Conservation (phyloP, 2,329 filamentous ascomycete species). For the Fonsecaea erecta region DNA sequence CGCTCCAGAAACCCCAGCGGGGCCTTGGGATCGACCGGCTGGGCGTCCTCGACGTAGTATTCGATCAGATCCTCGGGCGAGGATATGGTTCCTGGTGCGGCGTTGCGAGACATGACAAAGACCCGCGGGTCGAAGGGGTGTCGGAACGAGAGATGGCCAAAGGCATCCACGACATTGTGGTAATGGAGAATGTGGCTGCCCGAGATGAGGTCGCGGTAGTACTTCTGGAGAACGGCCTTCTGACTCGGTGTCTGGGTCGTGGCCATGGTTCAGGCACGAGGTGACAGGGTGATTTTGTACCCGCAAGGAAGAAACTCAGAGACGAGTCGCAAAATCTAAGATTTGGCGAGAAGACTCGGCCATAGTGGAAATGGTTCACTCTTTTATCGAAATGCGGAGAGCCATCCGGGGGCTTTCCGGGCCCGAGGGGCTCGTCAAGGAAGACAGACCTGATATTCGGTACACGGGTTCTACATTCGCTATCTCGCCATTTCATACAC, state of each 20-base stretch:
- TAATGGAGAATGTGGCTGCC: conserved; percentile 52
- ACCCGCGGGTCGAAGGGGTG: conserved; percentile 51
- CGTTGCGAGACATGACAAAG: conserved; percentile 56
- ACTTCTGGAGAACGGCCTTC: not conserved
- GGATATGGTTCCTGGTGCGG: conserved; percentile 55
- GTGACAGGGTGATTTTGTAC: no score
- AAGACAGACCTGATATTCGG: no score
- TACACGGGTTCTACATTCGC: no score
- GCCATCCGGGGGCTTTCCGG: no score
- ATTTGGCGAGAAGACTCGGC: no score
- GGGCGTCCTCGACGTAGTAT: conserved; percentile 51
- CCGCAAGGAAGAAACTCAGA: no score
- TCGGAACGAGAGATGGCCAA: conserved; percentile 60
- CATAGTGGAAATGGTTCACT: no score
- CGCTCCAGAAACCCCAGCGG: conserved; percentile 51
- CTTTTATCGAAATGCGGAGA: no score
- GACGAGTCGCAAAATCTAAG: no score
- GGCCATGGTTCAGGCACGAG: no score
- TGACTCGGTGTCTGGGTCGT: not conserved
- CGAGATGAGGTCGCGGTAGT: conserved; percentile 45
- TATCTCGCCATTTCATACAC: no score
- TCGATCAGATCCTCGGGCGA: conserved; percentile 52
- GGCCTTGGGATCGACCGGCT: conserved; percentile 48
- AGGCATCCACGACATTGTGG: conserved; percentile 58
- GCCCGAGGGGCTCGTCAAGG: no score